A percentile compares a stretch with the other conserved stretches of the same genome.
phyloP scores from a whole-genome alignment of 495 filamentous ascomycete species.

The Rusavskia elegans region DNA sequence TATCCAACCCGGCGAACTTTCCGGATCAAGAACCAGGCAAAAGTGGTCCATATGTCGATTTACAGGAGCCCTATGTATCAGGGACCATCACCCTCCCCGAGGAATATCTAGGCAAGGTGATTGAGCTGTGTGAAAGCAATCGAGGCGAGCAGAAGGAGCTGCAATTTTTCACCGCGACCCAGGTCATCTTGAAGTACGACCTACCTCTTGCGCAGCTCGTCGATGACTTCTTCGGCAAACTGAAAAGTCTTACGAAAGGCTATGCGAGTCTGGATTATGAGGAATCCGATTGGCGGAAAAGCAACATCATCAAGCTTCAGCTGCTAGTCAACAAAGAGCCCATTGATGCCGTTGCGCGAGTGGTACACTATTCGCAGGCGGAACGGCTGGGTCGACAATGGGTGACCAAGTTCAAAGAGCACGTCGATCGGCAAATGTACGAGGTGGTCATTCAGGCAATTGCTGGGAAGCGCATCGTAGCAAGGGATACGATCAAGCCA shows the following conservation, averaged over 20 bases:
- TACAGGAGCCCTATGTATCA: constrained; percentile 75
- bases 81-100: constrained; percentile 85
- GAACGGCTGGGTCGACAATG: constrained; percentile 63
- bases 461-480: constrained; percentile 68
- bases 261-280: constrained; percentile 88
- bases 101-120: constrained; percentile 84
- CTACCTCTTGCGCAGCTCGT: constrained; percentile 78
- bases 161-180: constrained; percentile 81
- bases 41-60: constrained; percentile 34
- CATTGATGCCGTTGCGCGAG: constrained; percentile 84
- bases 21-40: constrained; percentile 54
- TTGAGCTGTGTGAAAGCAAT: constrained; percentile 85
- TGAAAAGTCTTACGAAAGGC: constrained; percentile 76
- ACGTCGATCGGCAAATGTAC: constrained; percentile 90
- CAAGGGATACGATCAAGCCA: constrained; percentile 88
- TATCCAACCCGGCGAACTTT: constrained; percentile 75
- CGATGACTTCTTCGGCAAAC: constrained; percentile 92
- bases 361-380: constrained; percentile 69
- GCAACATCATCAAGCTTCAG: constrained; percentile 77
- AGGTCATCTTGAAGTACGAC: constrained; percentile 90
- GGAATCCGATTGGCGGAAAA: constrained; percentile 72
- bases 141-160: constrained; percentile 74
- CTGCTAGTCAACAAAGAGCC: constrained; percentile 83
- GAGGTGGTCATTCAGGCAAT: constrained; percentile 92
- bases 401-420: constrained; percentile 95